Conservation (phyloP, 106 monocot genomes). For the Posidonia australis region DNA sequence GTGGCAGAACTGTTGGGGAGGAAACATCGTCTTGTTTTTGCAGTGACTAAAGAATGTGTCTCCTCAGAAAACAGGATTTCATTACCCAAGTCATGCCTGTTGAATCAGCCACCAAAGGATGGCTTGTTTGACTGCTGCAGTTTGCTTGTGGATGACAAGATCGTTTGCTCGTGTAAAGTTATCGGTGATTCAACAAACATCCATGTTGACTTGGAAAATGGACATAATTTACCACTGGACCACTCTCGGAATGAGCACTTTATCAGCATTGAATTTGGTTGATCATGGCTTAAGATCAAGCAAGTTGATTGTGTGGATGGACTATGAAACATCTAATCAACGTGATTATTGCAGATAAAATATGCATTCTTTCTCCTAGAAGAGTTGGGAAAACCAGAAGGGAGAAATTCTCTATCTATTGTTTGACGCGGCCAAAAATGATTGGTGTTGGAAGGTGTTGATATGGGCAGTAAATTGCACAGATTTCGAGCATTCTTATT, state of each 20-base stretch:
- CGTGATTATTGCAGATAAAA: neutral
- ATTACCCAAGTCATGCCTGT: constrained; percentile 37
- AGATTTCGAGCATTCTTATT: too few relatives aligned
- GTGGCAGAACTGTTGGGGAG: constrained; percentile 66
- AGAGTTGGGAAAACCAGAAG: too few relatives aligned
- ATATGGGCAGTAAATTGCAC: neutral
- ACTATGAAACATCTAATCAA: neutral
- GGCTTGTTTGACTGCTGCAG: constrained; percentile 56
- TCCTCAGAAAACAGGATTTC: constrained; percentile 9
- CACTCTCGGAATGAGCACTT: constrained; percentile 6
- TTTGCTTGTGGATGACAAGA: constrained; percentile 32
- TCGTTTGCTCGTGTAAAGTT: constrained; percentile 35
- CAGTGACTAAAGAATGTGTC: constrained; percentile 13
- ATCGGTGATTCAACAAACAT: constrained; percentile 24
- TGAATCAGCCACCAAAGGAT: constrained; percentile 67
- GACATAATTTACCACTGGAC: neutral
- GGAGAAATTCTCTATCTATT: too few relatives aligned
- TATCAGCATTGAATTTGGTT: constrained; percentile 56
- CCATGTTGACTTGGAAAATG: constrained; percentile 32
- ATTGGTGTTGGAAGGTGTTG: too few relatives aligned
- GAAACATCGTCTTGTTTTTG: constrained; percentile 70
- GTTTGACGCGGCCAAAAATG: too few relatives aligned
- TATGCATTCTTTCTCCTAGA: neutral
- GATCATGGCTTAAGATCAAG: constrained; percentile 2
- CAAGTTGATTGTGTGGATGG: neutral